A percentile compares a stretch with the other conserved stretches of the same genome.
These are phyloP conservation scores for Macroventuria anomochaeta DNA, from an alignment of 2,329 filamentous ascomycete genomes.

Conservation along the genomic window DNA sequence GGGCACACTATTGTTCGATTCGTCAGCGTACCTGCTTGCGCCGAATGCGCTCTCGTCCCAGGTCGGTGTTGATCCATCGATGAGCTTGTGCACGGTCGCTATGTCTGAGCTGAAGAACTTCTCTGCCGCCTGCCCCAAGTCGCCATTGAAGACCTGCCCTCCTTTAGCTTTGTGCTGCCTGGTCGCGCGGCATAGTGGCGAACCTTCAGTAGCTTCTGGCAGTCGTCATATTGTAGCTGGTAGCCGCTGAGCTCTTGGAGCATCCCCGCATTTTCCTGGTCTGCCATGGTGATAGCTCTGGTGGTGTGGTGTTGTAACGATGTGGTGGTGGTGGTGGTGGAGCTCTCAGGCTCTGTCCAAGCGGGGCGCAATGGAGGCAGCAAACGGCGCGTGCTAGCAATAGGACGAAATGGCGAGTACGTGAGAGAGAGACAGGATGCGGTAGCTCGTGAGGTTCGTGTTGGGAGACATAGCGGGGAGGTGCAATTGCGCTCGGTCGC, in stretches of 20 bases:
- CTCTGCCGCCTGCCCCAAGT: slow-evolving; percentile 31
- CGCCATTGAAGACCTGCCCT: slow-evolving; percentile 33
- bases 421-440: background rate
- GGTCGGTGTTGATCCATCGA: slow-evolving; percentile 29
- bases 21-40: slow-evolving; percentile 41
- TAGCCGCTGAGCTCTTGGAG: slow-evolving; percentile 15
- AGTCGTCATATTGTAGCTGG: slow-evolving; percentile 7
- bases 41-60: slow-evolving; percentile 44
- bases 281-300: slow-evolving; percentile 4
- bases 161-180: background rate
- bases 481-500: slow-evolving; percentile 16
- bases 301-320: background rate
- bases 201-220: slow-evolving; percentile 16
- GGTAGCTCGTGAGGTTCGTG: background rate
- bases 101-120: slow-evolving; percentile 33
- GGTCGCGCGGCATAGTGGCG: background rate
- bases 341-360: background rate
- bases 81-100: slow-evolving; percentile 25
- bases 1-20: slow-evolving; percentile 28
- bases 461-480: slow-evolving; percentile 22
- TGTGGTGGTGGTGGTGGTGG: background rate
- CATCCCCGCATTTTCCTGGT: slow-evolving; percentile 2
- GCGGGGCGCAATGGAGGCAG: slow-evolving; percentile 4
- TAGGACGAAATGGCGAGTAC: background rate
- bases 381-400: slow-evolving; percentile 8